Evolutionary conservation across 2,329 filamentous ascomycete species (phyloP).

Genomic region (Hypoxylon sp.): DNA sequence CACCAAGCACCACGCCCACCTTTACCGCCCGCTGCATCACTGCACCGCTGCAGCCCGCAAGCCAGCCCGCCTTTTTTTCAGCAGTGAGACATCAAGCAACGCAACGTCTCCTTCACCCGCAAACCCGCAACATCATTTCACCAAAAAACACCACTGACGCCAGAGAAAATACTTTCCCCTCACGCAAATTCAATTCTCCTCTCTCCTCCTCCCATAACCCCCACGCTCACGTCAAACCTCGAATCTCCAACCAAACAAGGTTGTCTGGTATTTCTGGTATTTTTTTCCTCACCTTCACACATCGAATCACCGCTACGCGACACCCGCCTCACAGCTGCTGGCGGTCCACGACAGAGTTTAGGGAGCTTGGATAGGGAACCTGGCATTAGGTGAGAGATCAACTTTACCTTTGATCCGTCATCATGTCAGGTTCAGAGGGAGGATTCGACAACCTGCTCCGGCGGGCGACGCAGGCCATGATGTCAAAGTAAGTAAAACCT

Average conservation of each 20-base stretch:
- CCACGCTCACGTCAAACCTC: conserved; percentile 39
- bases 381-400: conserved; percentile 42
- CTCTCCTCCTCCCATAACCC: conserved; percentile 25
- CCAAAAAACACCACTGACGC: conserved; percentile 34
- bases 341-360: conserved; percentile 31
- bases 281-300: conserved; percentile 19
- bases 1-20: conserved; percentile 1
- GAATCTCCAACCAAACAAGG: conserved; percentile 38
- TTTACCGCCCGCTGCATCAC: background rate
- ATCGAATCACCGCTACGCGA: conserved; percentile 17
- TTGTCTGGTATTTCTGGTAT: conserved; percentile 24
- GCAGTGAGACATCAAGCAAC: conserved; percentile 33
- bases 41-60: too few species aligned
- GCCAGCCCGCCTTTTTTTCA: conserved; percentile 25
- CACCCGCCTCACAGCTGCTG: conserved; percentile 27
- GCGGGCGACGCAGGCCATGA: conserved; percentile 71
- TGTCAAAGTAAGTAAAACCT: conserved; percentile 66
- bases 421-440: conserved; percentile 66
- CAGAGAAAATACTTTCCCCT: conserved; percentile 41
- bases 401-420: conserved; percentile 37
- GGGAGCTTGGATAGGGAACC: conserved; percentile 39
- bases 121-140: conserved; percentile 37
- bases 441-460: conserved; percentile 70
- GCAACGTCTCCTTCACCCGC: conserved; percentile 30
- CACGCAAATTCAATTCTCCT: conserved; percentile 40